Base-by-base conservation (phyloP, 2,329 filamentous ascomycete genomes). In the Penicillium sp. region DNA sequence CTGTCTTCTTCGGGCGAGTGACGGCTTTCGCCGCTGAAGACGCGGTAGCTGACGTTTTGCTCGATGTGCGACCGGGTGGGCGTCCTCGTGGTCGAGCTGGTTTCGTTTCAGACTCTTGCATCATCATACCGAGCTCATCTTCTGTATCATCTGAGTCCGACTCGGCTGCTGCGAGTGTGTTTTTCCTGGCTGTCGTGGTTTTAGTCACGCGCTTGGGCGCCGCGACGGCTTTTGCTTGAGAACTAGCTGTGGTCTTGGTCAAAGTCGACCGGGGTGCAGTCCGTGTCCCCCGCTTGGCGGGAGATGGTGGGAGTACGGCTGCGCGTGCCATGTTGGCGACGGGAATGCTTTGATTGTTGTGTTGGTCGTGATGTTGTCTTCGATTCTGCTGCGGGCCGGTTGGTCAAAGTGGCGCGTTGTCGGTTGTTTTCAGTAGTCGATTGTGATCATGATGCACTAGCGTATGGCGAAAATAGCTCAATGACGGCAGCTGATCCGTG, bases 121-220 rank as follows among this genome's bases (percentile, higher is more conserved):
- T 59, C 40, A 57, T 48, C 39, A 57, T 52, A 3, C 51, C 52
- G 12, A 60, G 50, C 47, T 60, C 57, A 43, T 60, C 55, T 6
- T 58, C 55, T 7, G 55, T 58, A 38, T 58, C 57, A 38, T 55
- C 54, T 2, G 54, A 54, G 24, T 59, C 54, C 2, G 43, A 47
- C 24, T 52, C 34, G n/a, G 32, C n/a, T 11, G n/a, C 32, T 27
- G 43, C 34, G 5, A 35, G 4, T 26, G 42, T 40, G 33, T 41
- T 13, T 9, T 46, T 46, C n/a, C 37, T 25, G 5, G 46, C 44
- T 13, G 48, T 43, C 9, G 45, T 43, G 13, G 49, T 24, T 29
- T 46, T 46, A 6, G 29, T 46, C n/a, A 43, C 50, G 18, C 35
- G 39, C 46, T 40, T 48, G 11, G 46, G 34, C 5, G 33, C 41